These are phyloP conservation scores for Nadsonia commutata DNA, from an alignment of 1,139 yeast genomes.

Conservation along the genomic window DNA sequence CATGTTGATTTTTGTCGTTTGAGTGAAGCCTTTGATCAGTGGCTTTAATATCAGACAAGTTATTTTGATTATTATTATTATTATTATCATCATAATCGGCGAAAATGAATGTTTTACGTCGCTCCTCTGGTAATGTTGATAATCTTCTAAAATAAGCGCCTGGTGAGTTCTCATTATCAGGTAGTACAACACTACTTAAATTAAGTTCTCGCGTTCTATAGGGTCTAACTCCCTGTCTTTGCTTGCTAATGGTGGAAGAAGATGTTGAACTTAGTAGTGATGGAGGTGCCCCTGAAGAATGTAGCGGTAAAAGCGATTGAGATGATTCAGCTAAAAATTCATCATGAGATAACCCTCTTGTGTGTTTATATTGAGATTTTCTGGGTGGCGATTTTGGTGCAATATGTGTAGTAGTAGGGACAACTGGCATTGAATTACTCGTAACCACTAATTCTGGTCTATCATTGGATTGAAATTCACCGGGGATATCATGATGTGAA, in stretches of 20 bases:
- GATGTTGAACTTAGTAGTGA: background rate
- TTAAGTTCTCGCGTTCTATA: background rate
- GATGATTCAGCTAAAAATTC: background rate
- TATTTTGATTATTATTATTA: conserved; percentile 6
- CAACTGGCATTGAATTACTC: background rate
- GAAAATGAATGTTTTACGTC: conserved; percentile 11
- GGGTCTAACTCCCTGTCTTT: background rate
- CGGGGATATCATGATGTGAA: conserved; percentile 2
- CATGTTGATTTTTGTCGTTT: background rate
- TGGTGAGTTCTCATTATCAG: conserved; percentile 6
- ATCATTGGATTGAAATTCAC: background rate
- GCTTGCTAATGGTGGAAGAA: background rate
- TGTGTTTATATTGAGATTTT: conserved; percentile 8
- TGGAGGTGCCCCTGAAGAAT: background rate
- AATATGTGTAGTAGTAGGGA: background rate
- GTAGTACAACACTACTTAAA: background rate
- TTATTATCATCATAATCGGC: too few species aligned
- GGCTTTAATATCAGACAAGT: conserved; percentile 3
- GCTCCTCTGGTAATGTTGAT: conserved; percentile 52
- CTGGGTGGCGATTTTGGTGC: background rate
- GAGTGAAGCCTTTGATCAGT: background rate
- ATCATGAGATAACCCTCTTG: conserved; percentile 19
- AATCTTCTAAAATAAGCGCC: conserved; percentile 57
- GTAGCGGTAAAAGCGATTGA: background rate
- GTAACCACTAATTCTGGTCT: background rate